phyloP scores from a whole-genome alignment of 768 basidiomycete species.

The Termitomyces sp. region DNA sequence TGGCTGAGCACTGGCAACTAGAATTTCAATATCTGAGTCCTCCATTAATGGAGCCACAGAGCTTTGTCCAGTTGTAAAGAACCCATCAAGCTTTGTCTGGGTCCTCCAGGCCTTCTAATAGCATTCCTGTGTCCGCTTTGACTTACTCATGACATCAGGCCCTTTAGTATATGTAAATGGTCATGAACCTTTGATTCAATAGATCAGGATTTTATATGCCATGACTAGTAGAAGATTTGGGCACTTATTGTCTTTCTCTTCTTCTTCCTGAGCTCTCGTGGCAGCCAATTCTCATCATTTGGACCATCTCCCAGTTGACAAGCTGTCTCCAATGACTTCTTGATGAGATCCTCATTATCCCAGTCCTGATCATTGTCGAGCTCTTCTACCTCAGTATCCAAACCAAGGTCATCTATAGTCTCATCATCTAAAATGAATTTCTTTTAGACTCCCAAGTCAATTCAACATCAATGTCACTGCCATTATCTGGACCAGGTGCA shows the following conservation, averaged over 20 bases:
- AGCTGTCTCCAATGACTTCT: background rate
- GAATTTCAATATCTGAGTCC: too few relatives aligned
- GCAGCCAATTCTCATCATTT: background rate
- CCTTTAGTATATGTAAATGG: background rate
- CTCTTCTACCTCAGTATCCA: background rate
- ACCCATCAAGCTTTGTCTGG: background rate
- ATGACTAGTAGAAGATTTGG: too few relatives aligned
- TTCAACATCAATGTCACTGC: too few relatives aligned
- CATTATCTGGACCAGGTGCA: too few relatives aligned
- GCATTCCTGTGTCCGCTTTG: background rate
- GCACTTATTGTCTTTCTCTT: background rate
- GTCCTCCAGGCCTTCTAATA: background rate
- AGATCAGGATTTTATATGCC: too few relatives aligned
- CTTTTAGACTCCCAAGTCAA: too few relatives aligned
- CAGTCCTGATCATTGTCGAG: background rate
- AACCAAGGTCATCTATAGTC: background rate
- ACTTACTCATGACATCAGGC: background rate
- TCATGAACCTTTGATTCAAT: background rate
- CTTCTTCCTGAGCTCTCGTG: background rate
- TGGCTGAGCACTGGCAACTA: too few relatives aligned
- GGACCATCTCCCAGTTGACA: background rate
- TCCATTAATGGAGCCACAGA: too few relatives aligned
- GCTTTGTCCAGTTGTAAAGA: background rate
- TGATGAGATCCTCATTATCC: background rate
- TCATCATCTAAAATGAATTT: background rate